phyloP scores from a whole-genome alignment of 2,329 filamentous ascomycete genomes.

The Exophiala spinifera region DNA sequence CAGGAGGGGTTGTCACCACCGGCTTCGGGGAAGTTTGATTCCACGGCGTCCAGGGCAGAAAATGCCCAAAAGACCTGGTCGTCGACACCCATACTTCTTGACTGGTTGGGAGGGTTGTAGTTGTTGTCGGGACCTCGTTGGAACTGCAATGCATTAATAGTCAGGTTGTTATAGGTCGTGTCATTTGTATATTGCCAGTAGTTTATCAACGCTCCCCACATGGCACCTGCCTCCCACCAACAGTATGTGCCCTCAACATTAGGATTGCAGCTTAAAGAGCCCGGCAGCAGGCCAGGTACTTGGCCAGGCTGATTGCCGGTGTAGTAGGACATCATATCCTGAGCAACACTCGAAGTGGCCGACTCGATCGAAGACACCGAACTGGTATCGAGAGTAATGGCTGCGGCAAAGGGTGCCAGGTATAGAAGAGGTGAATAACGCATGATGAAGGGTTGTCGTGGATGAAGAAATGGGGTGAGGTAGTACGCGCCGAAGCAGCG shows the following conservation, averaged over 20 bases:
- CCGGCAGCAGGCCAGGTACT: slow-evolving; percentile 40
- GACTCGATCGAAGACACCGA: slow-evolving; percentile 30
- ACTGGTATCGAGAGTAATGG: slow-evolving; percentile 15
- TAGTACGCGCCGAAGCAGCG: not conserved
- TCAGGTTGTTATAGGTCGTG: slow-evolving; percentile 39
- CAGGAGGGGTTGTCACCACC: slow-evolving; percentile 59
- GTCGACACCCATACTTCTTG: slow-evolving; percentile 50
- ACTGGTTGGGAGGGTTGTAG: slow-evolving; percentile 44
- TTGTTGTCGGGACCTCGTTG: slow-evolving; percentile 39
- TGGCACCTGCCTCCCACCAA: slow-evolving; percentile 46
- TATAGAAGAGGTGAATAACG: not conserved
- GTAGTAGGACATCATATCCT: slow-evolving; percentile 41
- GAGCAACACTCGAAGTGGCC: slow-evolving; percentile 37
- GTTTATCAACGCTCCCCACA: slow-evolving; percentile 42
- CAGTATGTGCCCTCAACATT: slow-evolving; percentile 32
- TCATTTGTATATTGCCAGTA: slow-evolving; percentile 46
- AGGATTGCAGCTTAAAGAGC: slow-evolving; percentile 34
- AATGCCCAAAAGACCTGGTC: slow-evolving; percentile 60
- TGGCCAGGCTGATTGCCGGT: slow-evolving; percentile 37
- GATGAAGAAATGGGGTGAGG: not conserved
- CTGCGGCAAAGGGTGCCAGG: slow-evolving; percentile 12
- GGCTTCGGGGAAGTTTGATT: slow-evolving; percentile 44
- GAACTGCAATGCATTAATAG: slow-evolving; percentile 37
- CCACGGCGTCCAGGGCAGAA: slow-evolving; percentile 55
- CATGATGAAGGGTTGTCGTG: not conserved